phyloP scores from a whole-genome alignment of 2,329 filamentous ascomycete genomes.

The Pseudocercospora cruenta region DNA sequence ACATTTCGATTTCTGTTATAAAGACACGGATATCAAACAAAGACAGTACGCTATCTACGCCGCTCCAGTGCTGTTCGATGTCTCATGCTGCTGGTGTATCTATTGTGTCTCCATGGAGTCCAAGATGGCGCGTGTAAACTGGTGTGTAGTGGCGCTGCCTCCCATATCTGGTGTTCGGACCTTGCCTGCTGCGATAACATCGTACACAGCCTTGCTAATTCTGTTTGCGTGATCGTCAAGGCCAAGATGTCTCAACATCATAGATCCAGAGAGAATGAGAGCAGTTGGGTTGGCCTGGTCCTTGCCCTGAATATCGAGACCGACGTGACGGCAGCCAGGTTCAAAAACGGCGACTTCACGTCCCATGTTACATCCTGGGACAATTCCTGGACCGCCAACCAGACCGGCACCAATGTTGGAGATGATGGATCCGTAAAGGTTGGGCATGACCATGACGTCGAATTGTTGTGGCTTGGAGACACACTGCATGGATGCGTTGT shows the following conservation, averaged over 20 bases:
- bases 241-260: conserved; percentile 96
- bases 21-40: conserved; percentile 3
- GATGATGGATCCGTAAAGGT: conserved; percentile 97
- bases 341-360: conserved; percentile 98
- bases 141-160: conserved; percentile 82
- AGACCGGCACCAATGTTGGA: conserved; percentile 98
- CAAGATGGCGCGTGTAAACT: conserved; percentile 93
- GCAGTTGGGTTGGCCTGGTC: conserved; percentile 98
- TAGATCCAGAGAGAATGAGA: conserved; percentile 89
- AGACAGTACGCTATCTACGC: neutral
- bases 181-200: conserved; percentile 85
- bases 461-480: conserved; percentile 96
- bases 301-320: conserved; percentile 99
- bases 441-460: conserved; percentile 99
- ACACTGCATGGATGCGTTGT: conserved; percentile 99
- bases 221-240: conserved; percentile 98
- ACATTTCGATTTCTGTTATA: neutral
- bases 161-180: conserved; percentile 95
- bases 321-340: conserved; percentile 98
- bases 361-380: conserved; percentile 99
- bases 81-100: conserved; percentile 2
- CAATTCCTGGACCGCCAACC: conserved; percentile 93
- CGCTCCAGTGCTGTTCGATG: neutral
- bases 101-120: conserved; percentile 77
- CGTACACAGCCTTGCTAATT: conserved; percentile 85